These are phyloP conservation scores for Penicillium sp. DNA, from an alignment of 2,329 filamentous ascomycete species.

Conservation along the genomic window DNA sequence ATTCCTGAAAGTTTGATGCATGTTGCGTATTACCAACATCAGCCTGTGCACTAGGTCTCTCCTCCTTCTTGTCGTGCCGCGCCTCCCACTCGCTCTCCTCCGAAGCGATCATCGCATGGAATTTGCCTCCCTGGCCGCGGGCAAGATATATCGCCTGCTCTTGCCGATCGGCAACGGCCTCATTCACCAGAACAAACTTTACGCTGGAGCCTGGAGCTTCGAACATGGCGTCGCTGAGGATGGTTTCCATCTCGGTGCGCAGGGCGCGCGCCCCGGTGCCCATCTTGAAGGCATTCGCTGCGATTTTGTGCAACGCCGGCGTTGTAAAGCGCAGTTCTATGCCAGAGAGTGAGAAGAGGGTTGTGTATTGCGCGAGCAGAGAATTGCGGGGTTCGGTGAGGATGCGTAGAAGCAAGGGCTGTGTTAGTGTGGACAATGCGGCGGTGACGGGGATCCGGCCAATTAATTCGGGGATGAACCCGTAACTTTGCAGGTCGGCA, in stretches of 20 bases:
- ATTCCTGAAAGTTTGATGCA: constrained; percentile 47
- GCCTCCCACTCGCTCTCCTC: constrained; percentile 55
- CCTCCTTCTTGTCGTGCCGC: constrained; percentile 34
- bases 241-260: constrained; percentile 77
- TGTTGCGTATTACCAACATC: constrained; percentile 17
- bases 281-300: constrained; percentile 67
- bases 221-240: constrained; percentile 79
- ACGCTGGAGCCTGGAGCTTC: constrained; percentile 68
- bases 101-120: constrained; percentile 53
- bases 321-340: constrained; percentile 81
- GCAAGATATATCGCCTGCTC: constrained; percentile 58
- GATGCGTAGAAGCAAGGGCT: constrained; percentile 74
- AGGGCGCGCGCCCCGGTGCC: constrained; percentile 79
- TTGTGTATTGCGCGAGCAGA: constrained; percentile 82
- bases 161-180: constrained; percentile 65
- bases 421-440: constrained; percentile 74
- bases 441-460: constrained; percentile 92
- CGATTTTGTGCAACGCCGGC: constrained; percentile 77
- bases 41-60: constrained; percentile 20
- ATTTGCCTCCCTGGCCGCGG: constrained; percentile 53
- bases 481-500: constrained; percentile 77
- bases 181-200: constrained; percentile 73
- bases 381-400: constrained; percentile 91
- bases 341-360: constrained; percentile 78
- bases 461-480: constrained; percentile 92